These are phyloP conservation scores for Thozetella sp. DNA, from an alignment of 495 filamentous ascomycete species.

Conservation along the genomic window DNA sequence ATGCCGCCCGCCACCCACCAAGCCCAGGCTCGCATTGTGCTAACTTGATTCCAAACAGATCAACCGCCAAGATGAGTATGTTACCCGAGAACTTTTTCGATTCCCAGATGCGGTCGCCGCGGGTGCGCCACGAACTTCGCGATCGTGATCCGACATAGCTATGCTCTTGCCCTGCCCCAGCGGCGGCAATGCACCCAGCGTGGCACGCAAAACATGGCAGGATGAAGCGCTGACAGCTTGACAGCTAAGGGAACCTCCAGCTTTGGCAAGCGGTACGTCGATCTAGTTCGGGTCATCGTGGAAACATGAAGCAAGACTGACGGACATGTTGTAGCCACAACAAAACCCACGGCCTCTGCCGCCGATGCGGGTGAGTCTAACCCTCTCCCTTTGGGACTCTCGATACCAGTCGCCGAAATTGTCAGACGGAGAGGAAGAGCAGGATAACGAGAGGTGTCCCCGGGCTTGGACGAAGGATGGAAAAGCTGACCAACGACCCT, in stretches of 20 bases:
- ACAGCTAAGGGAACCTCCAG: constrained; percentile 89
- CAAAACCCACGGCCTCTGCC: constrained; percentile 99
- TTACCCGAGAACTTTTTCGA: constrained; percentile 13
- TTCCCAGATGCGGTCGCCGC: constrained; percentile 4
- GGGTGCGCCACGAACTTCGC: not conserved
- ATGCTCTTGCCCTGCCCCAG: not conserved
- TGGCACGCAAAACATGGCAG: not conserved
- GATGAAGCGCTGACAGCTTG: constrained; percentile 28
- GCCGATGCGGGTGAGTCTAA: constrained; percentile 90
- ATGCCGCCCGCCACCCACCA: constrained; percentile 6
- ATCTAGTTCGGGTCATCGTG: not conserved
- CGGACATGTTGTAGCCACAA: constrained; percentile 64
- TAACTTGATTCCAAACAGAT: constrained; percentile 19
- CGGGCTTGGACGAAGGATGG: too few relatives aligned
- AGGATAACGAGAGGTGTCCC: too few relatives aligned
- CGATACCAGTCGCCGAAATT: constrained; percentile 10
- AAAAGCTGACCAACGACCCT: constrained; percentile 21
- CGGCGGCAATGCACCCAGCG: constrained; percentile 5
- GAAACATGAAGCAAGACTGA: not conserved
- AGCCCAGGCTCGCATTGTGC: constrained; percentile 5
- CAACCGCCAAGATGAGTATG: constrained; percentile 45
- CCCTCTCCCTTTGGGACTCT: too few relatives aligned
- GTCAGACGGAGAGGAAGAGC: constrained; percentile 5
- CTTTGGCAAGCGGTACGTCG: constrained; percentile 80
- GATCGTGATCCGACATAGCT: not conserved